Base-by-base conservation (phyloP, 176 grass and related monocot species). In the Otatea glauca region DNA sequence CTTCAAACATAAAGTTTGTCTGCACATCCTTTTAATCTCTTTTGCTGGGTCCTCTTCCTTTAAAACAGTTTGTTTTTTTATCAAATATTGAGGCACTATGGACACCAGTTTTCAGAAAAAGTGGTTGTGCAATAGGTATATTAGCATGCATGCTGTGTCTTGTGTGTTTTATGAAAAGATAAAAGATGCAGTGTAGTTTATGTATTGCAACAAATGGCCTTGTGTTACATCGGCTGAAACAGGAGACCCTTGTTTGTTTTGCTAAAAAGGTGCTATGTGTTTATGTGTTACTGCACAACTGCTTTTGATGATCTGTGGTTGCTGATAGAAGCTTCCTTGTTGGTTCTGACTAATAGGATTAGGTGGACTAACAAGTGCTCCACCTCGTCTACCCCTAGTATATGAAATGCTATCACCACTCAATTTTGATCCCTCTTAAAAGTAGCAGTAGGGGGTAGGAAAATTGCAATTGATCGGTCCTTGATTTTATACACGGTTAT, bases 141-240 rank as follows among this genome's bases (percentile, higher is more conserved):
- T 17, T 67, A 59, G 7, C 4, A 74, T 21, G 54, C 0, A 5
- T 51, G 27, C 58, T 67, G 25, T 77, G 42, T 43, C 39, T 5
- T 1, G 9, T 78, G 27, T 72, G 44, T 69, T 74, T 47, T 25
- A 68, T 63, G 42, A 45, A 24, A 71, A 25, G 10, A 13, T 64
- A 45, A 37, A 71, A 25, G 10, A 13, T 64, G 17, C 27, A 39
- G 60, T 11, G 65, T 35, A 88, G 65, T 47, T 61, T 35, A 61
- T 66, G 20, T 27, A 50, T 80, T 82, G 53, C 25, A 39, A 72
- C 27, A 18, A 72, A 27, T 62, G 17, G 13, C 17, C 58, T 78
- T 84, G 8, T 42, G 4, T 54, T 80, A 38, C 62, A 23, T 65
- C 14, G 58, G 24, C 20, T 42, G 49, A 21, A 79, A 44, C 72